Percentiles rank a stretch among this genome's conserved stretches.
These are phyloP conservation scores for Trichoderma virens DNA, from an alignment of 495 filamentous ascomycete species.

Conservation along the genomic window DNA sequence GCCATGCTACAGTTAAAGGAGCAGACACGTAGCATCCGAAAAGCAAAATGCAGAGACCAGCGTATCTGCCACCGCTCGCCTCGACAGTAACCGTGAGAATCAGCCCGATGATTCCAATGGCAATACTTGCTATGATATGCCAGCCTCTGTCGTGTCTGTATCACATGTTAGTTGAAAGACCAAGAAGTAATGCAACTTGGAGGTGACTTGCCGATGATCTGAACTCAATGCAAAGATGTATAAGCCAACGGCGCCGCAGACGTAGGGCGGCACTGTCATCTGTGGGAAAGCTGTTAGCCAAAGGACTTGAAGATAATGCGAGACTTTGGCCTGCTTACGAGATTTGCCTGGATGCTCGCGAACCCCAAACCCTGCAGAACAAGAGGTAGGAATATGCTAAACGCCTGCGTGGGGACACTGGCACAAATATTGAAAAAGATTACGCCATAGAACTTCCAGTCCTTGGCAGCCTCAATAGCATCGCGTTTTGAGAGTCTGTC, in stretches of 20 bases:
- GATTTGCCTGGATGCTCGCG: slow-evolving; percentile 38
- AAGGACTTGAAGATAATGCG: too few relatives aligned
- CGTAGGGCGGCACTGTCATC: slow-evolving; percentile 48
- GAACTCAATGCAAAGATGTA: slow-evolving; percentile 26
- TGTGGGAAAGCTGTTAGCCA: background rate
- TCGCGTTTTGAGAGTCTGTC: slow-evolving; percentile 33
- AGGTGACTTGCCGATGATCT: slow-evolving; percentile 13
- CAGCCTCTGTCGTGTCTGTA: slow-evolving; percentile 31
- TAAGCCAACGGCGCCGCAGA: slow-evolving; percentile 41
- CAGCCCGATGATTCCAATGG: slow-evolving; percentile 39
- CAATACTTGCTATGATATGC: slow-evolving; percentile 42
- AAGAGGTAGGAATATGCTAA: slow-evolving; percentile 49
- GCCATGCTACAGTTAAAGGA: slow-evolving; percentile 51
- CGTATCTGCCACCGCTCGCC: slow-evolving; percentile 32
- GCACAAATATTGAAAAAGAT: slow-evolving; percentile 47
- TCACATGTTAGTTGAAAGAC: background rate
- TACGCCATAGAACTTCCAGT: slow-evolving; percentile 46
- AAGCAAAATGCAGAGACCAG: slow-evolving; percentile 46
- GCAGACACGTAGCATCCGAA: slow-evolving; percentile 46
- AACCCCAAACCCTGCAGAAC: slow-evolving; percentile 37
- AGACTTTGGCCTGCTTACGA: slow-evolving; percentile 19
- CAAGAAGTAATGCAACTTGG: background rate
- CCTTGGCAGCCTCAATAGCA: slow-evolving; percentile 38
- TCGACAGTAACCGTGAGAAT: slow-evolving; percentile 31
- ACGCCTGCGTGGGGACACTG: slow-evolving; percentile 44